Evolutionary conservation across 2,329 filamentous ascomycete species (phyloP), one percentile per base, ranked within the genome.

Genomic region (Septoria petroselini): DNA sequence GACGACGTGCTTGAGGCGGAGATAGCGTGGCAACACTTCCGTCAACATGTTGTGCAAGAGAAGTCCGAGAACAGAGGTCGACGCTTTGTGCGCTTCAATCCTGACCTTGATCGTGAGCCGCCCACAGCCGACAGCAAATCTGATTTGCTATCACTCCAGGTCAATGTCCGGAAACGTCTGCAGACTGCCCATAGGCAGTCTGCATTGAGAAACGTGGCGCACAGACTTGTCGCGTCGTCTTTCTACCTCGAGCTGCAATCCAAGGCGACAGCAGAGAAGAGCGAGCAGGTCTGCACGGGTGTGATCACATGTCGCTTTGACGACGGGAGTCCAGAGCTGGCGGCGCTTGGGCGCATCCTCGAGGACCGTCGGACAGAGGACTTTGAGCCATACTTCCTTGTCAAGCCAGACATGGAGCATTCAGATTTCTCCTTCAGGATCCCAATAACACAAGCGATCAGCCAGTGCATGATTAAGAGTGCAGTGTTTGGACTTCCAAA

Each of bases 221-320:
- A 67, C 50, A 54, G 64, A 38, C 59, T 70, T 5, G 59, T 71
- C 1, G 66, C 68, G 9, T 70, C 67, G 2, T 69, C 60, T 1
- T 71, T 71, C 58, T 70, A 69, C 50, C 65, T 70, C 19, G 65
- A 70, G 21, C 49, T 68, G 27, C 61, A 65, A 21, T 58, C 62
- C 1, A 67, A 65, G 41, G 58, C 59, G 8, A 65, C 60, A 7
- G 59, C 54, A 9, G 63, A 66, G 41, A 60, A 61, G 30, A 61
- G 61, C 41, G 64, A 66, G 38, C 63, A 63, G 33, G 46, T 65
- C 12, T 66, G 61, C 54, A 58, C 52, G 29, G 67, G 64, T 14
- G 50, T 50, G 5, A 65, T 70, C 19, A 35, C 54, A 7, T 70
- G 67, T 38, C 60, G 68, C 15, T 69, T 69, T 53, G 63, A 67